Base-by-base conservation (phyloP, 768 basidiomycete species). In the Leccinum subtestaceum region DNA sequence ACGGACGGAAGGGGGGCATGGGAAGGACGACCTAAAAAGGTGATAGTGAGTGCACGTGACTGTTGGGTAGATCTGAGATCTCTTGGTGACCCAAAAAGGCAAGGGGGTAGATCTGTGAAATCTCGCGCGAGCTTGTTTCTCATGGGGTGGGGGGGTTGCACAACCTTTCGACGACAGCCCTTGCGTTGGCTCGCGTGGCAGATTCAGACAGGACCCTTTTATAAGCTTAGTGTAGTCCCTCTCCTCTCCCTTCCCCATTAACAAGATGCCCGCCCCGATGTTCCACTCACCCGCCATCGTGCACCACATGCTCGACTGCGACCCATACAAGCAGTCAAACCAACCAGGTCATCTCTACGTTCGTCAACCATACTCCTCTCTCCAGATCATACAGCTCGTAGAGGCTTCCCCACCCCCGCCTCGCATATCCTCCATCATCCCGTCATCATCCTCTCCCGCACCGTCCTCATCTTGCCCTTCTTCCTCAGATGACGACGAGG, bases 361-460 rank as follows among this genome's bases (percentile, higher is more conserved):
- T 62, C 71, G 77, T 64, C 77, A 82, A 58, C 81, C 78, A 1
- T 79, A 81, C 69, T 70, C 80, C 69, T 70, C 80, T 21, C 73
- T 84, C 21, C 82, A 86, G 69, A 84, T 89, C 75, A 90, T 91
- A 53, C 83, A 89, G 74, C 88, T 90, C 72, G 83, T 84, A 52
- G 88, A 90, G 67, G 84, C 82, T 0, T 34, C 67, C 0, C 80
- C 87, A 1, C 87, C 87, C 0, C 74, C 77, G 66, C 52, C 73
- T 78, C 47, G 70, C 75, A 50, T 80, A 73, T 60, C 74, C 67
- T 67, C 70, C 63, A 64, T 65, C 66, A 57, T 66, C 60, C 56
- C 58, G 3, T 56, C 76, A 75, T 72, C 72, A 77, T 72, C 72
- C 17, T 75, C 74, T 2, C 77, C 61, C 29, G 73, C 71, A 27